Percentiles rank a stretch among this genome's conserved stretches.
Conservation (phyloP, 1,139 yeast species). For the Geotrichum phurueaensis region DNA sequence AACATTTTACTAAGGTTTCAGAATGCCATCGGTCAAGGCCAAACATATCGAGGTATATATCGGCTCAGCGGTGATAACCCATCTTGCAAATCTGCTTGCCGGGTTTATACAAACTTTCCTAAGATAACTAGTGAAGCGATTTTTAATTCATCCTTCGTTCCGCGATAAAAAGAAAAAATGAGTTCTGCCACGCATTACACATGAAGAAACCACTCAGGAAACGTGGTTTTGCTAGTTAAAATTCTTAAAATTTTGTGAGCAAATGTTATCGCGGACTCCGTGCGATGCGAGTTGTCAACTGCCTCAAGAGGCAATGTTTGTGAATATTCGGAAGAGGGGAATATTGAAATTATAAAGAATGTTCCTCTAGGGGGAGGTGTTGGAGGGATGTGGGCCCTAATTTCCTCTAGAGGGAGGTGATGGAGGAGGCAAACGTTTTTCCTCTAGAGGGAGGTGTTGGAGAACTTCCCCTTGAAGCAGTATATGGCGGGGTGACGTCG, state of each 20-base stretch:
- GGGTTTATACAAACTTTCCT: background rate
- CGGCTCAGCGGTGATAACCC: background rate
- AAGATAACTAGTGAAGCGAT: background rate
- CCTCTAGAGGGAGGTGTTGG: background rate
- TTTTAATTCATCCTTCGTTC: background rate
- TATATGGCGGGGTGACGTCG: background rate
- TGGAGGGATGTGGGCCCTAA: background rate
- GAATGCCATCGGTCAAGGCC: background rate
- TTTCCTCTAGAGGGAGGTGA: background rate
- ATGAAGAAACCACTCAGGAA: background rate
- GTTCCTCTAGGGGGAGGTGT: background rate
- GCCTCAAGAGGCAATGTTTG: background rate
- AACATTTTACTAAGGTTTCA: background rate
- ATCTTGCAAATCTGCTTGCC: background rate
- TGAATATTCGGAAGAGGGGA: background rate
- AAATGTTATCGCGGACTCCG: background rate
- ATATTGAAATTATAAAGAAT: background rate
- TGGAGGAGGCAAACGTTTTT: no score
- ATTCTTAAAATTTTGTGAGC: background rate
- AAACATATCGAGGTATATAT: background rate
- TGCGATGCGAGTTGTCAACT: background rate
- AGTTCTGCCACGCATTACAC: background rate
- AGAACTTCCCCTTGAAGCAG: background rate
- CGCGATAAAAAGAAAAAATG: background rate
- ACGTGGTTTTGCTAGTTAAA: background rate